phyloP scores from a whole-genome alignment of 164 flowering plant species.

The Chimonanthus salicifolius region DNA sequence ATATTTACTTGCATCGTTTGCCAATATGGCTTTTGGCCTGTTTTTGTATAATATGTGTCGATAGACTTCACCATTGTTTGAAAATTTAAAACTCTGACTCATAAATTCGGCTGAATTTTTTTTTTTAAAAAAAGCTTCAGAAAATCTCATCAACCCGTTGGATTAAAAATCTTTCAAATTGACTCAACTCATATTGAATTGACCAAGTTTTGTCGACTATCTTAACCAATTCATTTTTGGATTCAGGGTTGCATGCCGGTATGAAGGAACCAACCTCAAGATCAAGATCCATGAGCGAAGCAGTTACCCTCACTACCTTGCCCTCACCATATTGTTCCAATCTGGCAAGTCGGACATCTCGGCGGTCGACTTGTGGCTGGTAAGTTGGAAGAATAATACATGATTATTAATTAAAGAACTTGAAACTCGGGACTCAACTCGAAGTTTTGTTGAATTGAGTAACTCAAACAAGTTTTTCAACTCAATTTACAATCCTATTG shows the following conservation, averaged over 20 bases:
- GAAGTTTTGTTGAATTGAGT: neutral
- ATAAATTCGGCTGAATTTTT: no score
- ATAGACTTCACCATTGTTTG: no score
- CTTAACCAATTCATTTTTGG: no score
- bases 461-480: neutral
- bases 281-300: conserved; percentile 65
- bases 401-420: no score
- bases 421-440: neutral
- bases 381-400: conserved; percentile 9
- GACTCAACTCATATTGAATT: neutral
- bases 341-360: conserved; percentile 46
- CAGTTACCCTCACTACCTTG: conserved; percentile 56
- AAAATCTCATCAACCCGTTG: no score
- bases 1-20: no score
- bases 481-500: neutral
- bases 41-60: no score
- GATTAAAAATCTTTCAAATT: no score
- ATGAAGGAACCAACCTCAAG: conserved; percentile 38
- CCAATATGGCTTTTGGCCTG: no score
- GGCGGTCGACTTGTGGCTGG: conserved; percentile 69
- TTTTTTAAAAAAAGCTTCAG: no score
- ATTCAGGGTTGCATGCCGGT: conserved; percentile 51
- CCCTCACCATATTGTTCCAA: conserved; percentile 48
- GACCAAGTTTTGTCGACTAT: neutral
- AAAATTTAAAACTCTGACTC: no score